Base-by-base conservation (phyloP, 805 yeast genomes). In the Teunomyces gatunensis region DNA sequence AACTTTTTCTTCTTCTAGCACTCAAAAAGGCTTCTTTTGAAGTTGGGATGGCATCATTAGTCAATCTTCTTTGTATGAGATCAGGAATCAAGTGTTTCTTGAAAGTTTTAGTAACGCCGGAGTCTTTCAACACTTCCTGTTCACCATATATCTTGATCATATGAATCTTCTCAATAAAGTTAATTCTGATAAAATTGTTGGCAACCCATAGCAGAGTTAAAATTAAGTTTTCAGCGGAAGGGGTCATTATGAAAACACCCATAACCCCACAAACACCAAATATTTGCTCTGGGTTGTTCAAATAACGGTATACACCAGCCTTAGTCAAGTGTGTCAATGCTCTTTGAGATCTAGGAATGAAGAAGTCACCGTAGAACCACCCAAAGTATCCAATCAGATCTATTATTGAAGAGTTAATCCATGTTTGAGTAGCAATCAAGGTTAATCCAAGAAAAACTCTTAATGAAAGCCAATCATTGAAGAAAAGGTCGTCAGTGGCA, bases 321-420 rank as follows among this genome's bases (percentile, higher is more conserved):
- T 84, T 84, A 0, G 91, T 82, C 54, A 87, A 71, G 53, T 73
- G 72, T 6, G 78, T 66, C 47, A 71, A 73, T 6, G 54, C 40
- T 32, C 56, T 48, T 20, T 71, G 71, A 15, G 77, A 69, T 45
- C 74, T 78, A 32, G 86, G 81, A 48, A 85, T 68, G 65, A 87
- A 87, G 65, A 87, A 87, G 63, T 87, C 96, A 48, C 96, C 95
- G 63, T 84, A 87, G 58, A 87, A 87, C 94, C 94, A 87, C n/a
- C 95, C 94, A 64, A 84, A 86, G 51, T 85, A 85, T 2, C 92
- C 92, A 53, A 87, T 81, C 43, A 87, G 81, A 39, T 80, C 79
- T 53, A 82, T 75, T 32, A 87, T 85, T 27, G 89, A 85, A 20
- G 74, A 56, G 54, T 85, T 81, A 30, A 89, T 84, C 85, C 89